Base-by-base conservation (phyloP, 2,329 filamentous ascomycete species). In the Dendryphion nanum region DNA sequence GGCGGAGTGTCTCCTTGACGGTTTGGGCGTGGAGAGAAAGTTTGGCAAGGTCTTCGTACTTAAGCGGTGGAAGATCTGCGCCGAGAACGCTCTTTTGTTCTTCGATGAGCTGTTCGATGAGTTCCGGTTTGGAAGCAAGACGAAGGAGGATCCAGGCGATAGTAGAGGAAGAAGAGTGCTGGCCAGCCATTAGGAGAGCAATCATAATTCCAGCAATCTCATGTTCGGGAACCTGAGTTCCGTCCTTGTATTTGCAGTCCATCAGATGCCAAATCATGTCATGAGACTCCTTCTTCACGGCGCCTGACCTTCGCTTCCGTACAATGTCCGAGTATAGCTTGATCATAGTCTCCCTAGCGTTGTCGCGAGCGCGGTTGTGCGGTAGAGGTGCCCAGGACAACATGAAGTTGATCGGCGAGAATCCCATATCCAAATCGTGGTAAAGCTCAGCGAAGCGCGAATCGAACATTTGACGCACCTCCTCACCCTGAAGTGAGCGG, bases 131-230 rank as follows among this genome's bases (percentile, higher is more conserved):
- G 43, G 84, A 78, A 18, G 89, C 88, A 24, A 95, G 79, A 49
- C 83, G 85, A 28, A 94, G 77, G 64, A 93, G 77, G 56, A 94
- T 89, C 87, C 89, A 95, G 26, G 87, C 80, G 55, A 81, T 83
- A 26, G 86, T 90, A 15, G 87, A 89, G 4, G 88, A 88, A 2
- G 87, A 91, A 2, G 86, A 91, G 72, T 95, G 89, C 64, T 95
- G 89, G 39, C 89, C 89, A 42, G 87, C 89, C 88, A 95, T 94
- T 45, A 95, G 80, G 16, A 95, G 77, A 5, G 88, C 88, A 66
- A 95, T 95, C 86, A 95, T 91, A 79, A 95, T 91, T 69, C 93
- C 85, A 16, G 89, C 88, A 41, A 94, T 79, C 66, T 95, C 88
- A 56, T 85, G 77, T 59, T 95, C 89, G 13, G 89, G 85, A n/a